Conservation (phyloP, 169 alveolate genomes). For the Perkinsus marinus region DNA sequence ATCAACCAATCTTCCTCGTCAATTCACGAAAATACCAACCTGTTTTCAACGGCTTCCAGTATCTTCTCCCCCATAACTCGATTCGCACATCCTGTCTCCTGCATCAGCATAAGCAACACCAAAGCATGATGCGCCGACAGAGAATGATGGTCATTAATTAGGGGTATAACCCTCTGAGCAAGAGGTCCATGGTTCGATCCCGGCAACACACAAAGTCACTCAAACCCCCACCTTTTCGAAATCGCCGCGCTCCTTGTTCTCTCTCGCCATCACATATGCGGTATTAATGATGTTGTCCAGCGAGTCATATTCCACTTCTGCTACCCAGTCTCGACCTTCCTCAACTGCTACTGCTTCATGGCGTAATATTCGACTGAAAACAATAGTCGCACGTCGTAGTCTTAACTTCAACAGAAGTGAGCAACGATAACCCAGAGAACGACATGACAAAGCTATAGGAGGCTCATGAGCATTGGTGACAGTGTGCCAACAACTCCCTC, state of each 20-base stretch:
- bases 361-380: not conserved
- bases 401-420: not conserved
- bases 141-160: not conserved
- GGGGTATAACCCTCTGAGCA: not conserved
- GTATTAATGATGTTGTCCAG: not conserved
- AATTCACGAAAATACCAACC: not conserved
- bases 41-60: not conserved
- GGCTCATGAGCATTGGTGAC: no score
- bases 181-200: not conserved
- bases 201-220: not conserved
- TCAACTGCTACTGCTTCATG: not conserved
- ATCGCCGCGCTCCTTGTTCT: not conserved
- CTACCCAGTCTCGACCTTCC: not conserved
- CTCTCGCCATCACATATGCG: not conserved
- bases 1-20: not conserved
- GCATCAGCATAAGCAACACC: not conserved
- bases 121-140: not conserved
- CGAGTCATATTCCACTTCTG: not conserved
- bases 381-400: no score
- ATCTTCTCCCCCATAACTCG: not conserved
- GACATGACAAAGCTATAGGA: not conserved
- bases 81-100: not conserved
- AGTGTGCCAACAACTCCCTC: not conserved
- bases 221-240: not conserved
- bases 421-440: not conserved